Base-by-base conservation (phyloP, 2,329 filamentous ascomycete genomes). In the Pseudogymnoascus sp. region DNA sequence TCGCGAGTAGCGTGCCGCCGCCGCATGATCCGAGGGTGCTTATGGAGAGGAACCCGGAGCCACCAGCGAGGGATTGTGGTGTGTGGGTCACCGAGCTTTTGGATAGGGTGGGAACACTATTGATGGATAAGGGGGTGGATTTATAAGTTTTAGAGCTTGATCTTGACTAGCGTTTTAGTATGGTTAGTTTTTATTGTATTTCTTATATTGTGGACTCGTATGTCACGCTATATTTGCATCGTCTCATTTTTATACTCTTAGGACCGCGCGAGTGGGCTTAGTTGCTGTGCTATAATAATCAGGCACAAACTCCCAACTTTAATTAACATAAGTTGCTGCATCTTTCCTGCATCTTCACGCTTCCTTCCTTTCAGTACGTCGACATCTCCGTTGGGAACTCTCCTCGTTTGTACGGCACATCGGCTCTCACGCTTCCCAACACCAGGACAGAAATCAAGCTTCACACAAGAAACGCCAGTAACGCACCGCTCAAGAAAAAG, bases 11-110 rank as follows among this genome's bases (percentile, higher is more conserved):
- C 5, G 50, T 56, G 10, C n/a, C n/a, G n/a, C 50, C 50, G 4
- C 50, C 50, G 2, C 25, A 56, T 56, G 50, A 56, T 56, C 50
- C 50, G 50, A 56, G 50, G 25, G 50, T 18, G 50, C 50, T 56
- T 1, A 12, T 21, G n/a, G 50, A 56, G n/a, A 33, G 50, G 50
- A 56, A 56, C 10, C 50, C 50, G 6, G 25, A 56, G 10, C 50
- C 50, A 10, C 50, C 50, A 1, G 50, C 28, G n/a, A 56, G 50
- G 28, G 50, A 56, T 4, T 56, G 50, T 18, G 50, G 50, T 16
- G 18, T 10, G n/a, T 33, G 50, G 50, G 25, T 61, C 84, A 87
- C 70, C 71, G 74, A 31, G 78, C 73, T 56, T 21, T 56, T 56
- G 50, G 50, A 56, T 18, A 1, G 11, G 28, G 16, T 16, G 50